Evolutionary conservation across 495 filamentous ascomycete genomes (phyloP).

Genomic region (Annulohypoxylon moriforme): DNA sequence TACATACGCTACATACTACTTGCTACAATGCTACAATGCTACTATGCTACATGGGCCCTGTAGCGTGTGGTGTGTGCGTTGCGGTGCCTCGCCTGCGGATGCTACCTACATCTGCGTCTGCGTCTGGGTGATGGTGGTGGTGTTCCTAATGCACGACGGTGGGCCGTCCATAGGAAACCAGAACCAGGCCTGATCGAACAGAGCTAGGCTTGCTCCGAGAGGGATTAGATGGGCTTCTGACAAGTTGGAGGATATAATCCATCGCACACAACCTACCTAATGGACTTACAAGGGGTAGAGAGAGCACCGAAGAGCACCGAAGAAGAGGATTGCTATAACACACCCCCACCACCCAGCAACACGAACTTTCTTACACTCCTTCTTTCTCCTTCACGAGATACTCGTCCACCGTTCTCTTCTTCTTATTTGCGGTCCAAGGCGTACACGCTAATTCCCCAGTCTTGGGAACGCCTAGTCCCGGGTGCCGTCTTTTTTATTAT

Average conservation of each 20-base stretch:
- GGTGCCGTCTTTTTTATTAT: slow-evolving; percentile 65
- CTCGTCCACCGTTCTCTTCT: slow-evolving; percentile 62
- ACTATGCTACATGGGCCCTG: neutral
- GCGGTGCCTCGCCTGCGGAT: slow-evolving; percentile 41
- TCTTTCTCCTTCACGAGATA: slow-evolving; percentile 59
- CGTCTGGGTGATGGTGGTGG: slow-evolving; percentile 16
- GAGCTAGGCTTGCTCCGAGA: slow-evolving; percentile 46
- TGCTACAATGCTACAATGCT: neutral
- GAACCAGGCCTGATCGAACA: slow-evolving; percentile 36
- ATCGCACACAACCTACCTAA: slow-evolving; percentile 9
- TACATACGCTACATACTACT: neutral
- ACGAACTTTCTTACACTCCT: slow-evolving; percentile 62
- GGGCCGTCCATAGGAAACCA: slow-evolving; percentile 37
- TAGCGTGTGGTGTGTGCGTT: neutral
- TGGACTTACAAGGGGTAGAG: slow-evolving; percentile 22
- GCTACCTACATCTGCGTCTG: slow-evolving; percentile 19
- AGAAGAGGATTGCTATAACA: slow-evolving; percentile 53
- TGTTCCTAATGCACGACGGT: slow-evolving; percentile 48
- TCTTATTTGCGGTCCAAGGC: slow-evolving; percentile 63
- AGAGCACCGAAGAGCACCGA: slow-evolving; percentile 30
- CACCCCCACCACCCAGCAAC: slow-evolving; percentile 56
- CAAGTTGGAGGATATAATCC: slow-evolving; percentile 26
- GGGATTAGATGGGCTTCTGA: slow-evolving; percentile 6
- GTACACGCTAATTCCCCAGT: slow-evolving; percentile 68
- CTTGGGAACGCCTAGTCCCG: slow-evolving; percentile 66